A percentile compares a stretch with the other conserved stretches of the same genome.
Evolutionary conservation across 495 filamentous ascomycete species (phyloP).

Genomic region (Penicillium cinerascens): DNA sequence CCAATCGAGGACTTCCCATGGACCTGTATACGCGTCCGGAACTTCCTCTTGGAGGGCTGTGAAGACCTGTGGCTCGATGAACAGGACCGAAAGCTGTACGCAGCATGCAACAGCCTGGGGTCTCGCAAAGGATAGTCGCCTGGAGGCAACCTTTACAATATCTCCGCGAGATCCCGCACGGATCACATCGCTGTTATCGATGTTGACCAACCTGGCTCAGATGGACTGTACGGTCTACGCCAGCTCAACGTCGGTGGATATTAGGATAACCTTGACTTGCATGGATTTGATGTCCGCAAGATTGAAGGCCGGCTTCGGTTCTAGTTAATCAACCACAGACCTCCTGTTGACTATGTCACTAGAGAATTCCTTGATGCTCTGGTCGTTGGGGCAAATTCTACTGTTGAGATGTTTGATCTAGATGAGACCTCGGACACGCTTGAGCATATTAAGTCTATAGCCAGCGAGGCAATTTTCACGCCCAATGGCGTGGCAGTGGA

Average conservation of each 20-base stretch:
- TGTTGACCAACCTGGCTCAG: constrained; percentile 21
- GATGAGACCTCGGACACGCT: constrained; percentile 11
- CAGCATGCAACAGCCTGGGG: constrained; percentile 1
- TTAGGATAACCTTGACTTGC: constrained; percentile 23
- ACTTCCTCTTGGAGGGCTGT: constrained; percentile 30
- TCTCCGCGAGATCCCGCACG: constrained; percentile 22
- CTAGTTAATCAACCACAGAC: constrained; percentile 39
- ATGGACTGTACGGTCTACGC: constrained; percentile 22
- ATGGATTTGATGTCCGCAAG: constrained; percentile 27
- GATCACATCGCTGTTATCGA: constrained; percentile 32
- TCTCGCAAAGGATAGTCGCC: constrained; percentile 21
- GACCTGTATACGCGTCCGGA: constrained; percentile 25
- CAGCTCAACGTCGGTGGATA: constrained; percentile 17
- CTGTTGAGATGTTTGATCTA: constrained; percentile 32
- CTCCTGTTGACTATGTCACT: constrained; percentile 29
- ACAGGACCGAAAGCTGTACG: constrained; percentile 9
- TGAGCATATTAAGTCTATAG: constrained; percentile 28
- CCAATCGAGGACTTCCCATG: constrained; percentile 30
- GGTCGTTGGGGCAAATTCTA: constrained; percentile 34
- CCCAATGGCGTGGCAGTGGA: constrained; percentile 35
- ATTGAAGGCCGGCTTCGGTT: constrained; percentile 22
- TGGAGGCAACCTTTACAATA: constrained; percentile 10
- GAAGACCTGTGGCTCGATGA: constrained; percentile 15
- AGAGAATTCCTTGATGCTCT: constrained; percentile 27
- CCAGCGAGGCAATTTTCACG: constrained; percentile 25